These are phyloP conservation scores for Trichosporon sp. DNA, from an alignment of 1,284 basidiomycete species.

Conservation along the genomic window DNA sequence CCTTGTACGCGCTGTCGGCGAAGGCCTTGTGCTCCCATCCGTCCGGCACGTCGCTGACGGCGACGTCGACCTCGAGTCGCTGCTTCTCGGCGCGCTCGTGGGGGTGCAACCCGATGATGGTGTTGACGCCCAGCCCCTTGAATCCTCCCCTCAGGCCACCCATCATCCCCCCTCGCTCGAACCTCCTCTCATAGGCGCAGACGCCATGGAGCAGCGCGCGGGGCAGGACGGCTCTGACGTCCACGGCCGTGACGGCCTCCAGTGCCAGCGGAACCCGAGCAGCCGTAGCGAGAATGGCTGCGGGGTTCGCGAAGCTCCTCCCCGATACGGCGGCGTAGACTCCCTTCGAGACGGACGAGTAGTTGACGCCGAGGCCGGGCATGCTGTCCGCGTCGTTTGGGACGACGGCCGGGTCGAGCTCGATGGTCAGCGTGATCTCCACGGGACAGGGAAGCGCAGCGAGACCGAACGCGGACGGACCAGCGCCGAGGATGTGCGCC, in stretches of 20 bases:
- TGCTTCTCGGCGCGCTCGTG: slow-evolving; percentile 69
- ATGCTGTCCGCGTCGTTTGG: slow-evolving; percentile 37
- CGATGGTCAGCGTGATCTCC: slow-evolving; percentile 32
- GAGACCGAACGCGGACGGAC: slow-evolving; percentile 47
- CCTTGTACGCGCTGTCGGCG: slow-evolving; percentile 50
- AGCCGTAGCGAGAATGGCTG: slow-evolving; percentile 27
- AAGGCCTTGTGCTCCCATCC: slow-evolving; percentile 51
- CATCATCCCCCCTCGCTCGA: background rate
- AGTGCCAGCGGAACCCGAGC: slow-evolving; percentile 22
- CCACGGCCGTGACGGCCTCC: slow-evolving; percentile 27
- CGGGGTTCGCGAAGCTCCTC: slow-evolving; percentile 20
- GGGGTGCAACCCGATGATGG: slow-evolving; percentile 66
- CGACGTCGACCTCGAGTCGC: slow-evolving; percentile 61
- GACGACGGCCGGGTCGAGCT: slow-evolving; percentile 32
- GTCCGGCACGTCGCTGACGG: slow-evolving; percentile 38
- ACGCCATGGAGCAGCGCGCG: slow-evolving; percentile 33
- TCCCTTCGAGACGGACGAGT: slow-evolving; percentile 43
- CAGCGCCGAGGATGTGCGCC: slow-evolving; percentile 43
- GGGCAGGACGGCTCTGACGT: slow-evolving; percentile 27
- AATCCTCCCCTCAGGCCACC: slow-evolving; percentile 12
- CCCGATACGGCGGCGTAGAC: slow-evolving; percentile 27
- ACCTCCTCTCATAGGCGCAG: background rate
- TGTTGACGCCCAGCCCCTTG: slow-evolving; percentile 28
- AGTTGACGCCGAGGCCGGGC: slow-evolving; percentile 47
- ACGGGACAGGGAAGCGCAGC: slow-evolving; percentile 40